Evolutionary conservation across 768 basidiomycete genomes (phyloP), one percentile per base, ranked within the genome.

Genomic region (Lentinula boryana): DNA sequence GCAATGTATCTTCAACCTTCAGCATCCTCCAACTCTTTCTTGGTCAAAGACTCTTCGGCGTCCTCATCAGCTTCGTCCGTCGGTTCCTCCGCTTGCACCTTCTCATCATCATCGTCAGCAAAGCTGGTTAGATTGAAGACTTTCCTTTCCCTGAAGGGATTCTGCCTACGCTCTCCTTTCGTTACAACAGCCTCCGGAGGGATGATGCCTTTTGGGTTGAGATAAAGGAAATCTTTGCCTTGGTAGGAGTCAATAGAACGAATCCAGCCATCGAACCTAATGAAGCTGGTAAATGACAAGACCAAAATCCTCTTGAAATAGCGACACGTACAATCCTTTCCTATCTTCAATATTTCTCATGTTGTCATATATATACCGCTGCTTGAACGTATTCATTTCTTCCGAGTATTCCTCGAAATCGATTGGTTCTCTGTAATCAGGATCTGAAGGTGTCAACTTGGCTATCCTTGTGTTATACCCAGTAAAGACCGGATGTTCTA

Each of bases 271-370:
- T 94, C 90, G 74, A 89, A 95, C 64, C 88, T 93, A 38, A 18
- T 8, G 6, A 18, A 15, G n/a, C 6, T 40, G 13, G 7, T 18
- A 56, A 36, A 40, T n/a, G 36, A 55, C 3, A 40, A 43, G 13
- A 23, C 33, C 12, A 1, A 56, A 56, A 8, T 2, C 23, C 13
- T 16, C 10, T 48, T 40, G 35, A 41, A 31, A 55, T 44, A 16
- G 27, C n/a, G 57, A 12, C 5, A 81, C 94, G 63, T 66, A 94
- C 92, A 91, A 74, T 60, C 86, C 89, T 65, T 83, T 78, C 16
- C 79, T 81, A 63, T 91, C 86, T 72, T 99, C 97, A 31, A 93
- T 86, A 62, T 80, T 75, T 51, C 94, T 84, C 88, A 98, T 91
- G 63, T 85, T 84, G 64, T 88, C 80, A 68, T 98, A 98, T 35